Evolutionary conservation across 208 protist genomes (phyloP).

Genomic region (Leishmania braziliensis): DNA sequence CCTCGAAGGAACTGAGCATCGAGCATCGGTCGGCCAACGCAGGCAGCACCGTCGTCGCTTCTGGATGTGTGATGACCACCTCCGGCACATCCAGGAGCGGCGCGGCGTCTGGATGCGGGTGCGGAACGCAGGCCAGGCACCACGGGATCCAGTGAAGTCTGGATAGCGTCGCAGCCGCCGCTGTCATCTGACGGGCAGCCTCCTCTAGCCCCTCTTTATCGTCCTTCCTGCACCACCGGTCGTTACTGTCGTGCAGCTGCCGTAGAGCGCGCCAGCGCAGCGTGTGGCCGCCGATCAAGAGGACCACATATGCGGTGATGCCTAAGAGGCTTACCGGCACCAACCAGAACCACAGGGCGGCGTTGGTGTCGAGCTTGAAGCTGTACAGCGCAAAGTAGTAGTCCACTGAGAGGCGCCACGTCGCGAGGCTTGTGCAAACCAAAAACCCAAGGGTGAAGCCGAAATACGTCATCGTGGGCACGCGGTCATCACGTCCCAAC

Average conservation of each 20-base stretch:
- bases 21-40: background rate
- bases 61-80: background rate
- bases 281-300: conserved; percentile 10
- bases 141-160: conserved; percentile 21
- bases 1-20: background rate
- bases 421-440: conserved; percentile 10
- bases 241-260: background rate
- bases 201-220: background rate
- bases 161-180: conserved; percentile 1
- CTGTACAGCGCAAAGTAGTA: conserved; percentile 27
- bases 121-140: conserved; percentile 15
- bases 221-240: background rate
- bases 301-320: background rate
- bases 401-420: conserved; percentile 30
- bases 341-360: conserved; percentile 19
- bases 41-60: background rate
- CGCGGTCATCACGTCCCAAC: background rate
- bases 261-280: conserved; percentile 2
- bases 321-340: conserved; percentile 4
- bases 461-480: conserved; percentile 9
- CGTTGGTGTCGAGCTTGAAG: conserved; percentile 13
- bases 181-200: background rate
- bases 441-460: conserved; percentile 24
- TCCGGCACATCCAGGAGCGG: background rate
- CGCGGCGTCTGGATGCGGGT: background rate